Base-by-base conservation (phyloP, 164 flowering plant genomes). In the Vitis rotundifolia region DNA sequence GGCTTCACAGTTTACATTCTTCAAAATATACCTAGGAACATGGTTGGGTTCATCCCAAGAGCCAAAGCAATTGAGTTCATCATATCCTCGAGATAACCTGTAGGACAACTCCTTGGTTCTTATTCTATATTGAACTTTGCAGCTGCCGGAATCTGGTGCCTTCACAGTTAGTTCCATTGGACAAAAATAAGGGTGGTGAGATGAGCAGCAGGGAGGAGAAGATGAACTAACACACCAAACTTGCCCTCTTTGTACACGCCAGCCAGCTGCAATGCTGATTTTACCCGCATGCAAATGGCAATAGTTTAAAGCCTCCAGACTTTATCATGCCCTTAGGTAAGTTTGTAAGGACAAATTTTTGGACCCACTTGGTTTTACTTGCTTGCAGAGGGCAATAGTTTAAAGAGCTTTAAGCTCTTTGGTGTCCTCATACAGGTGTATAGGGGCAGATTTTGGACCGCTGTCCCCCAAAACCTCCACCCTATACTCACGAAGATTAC, bases 1-100 rank as follows among this genome's bases (percentile, higher is more conserved):
- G 1, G 87, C 86, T 60, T 86, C 84, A 4, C 89, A 73, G 15
- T 15, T 68, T 26, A 73, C 68, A 47, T 73, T 37, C 62, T 68
- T 62, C 19, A 73, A 28, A 22, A 70, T 57, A 51, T 62, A 70
- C 14, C 29, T 63, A 11, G 16, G 1, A n/a, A 5, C 3, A 12
- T 52, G n/a, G 8, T 49, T 13, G 14, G 10, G 19, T 28, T 31
- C 48, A 49, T 37, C 51, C 11, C 8, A 18, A 28, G 50, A 56
- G 47, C 54, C 57, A 11, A 44, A 22, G 31, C 49, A 19, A 50
- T 8, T 58, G 31, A 13, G 47, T 6, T 57, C 14, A 2, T 7
- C 47, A n/a, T 31, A 13, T 31, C 63, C 12, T 16, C 49, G 19
- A 58, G 50, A 37, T 31, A 69, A 54, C 26, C 52, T 69, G 26